A percentile compares a stretch with the other conserved stretches of the same genome.
Evolutionary conservation across 139 green algal species (phyloP).

Genomic region (Coccomyxa sp.): DNA sequence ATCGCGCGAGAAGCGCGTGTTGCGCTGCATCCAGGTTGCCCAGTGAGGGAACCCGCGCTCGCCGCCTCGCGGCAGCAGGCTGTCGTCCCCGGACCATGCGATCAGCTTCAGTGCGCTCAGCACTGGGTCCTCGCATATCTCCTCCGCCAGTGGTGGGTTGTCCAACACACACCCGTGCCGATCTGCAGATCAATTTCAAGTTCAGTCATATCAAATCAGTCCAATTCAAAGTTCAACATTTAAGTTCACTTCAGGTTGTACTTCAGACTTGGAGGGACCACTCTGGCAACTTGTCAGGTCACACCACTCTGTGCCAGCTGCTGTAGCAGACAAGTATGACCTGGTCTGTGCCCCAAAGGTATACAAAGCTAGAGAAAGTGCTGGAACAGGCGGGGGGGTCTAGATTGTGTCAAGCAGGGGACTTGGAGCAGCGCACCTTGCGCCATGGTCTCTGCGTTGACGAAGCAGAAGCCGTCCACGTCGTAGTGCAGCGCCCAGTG

Average conservation of each 20-base stretch:
- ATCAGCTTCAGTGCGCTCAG: slow-evolving; percentile 38
- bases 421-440: slow-evolving; percentile 13
- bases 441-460: slow-evolving; percentile 78
- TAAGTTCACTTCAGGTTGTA: neutral
- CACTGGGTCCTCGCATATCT: slow-evolving; percentile 48
- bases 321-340: no score
- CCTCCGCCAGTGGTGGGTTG: slow-evolving; percentile 61
- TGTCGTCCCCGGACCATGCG: slow-evolving; percentile 29
- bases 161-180: slow-evolving; percentile 57
- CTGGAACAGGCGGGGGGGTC: no score
- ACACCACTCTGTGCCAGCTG: no score
- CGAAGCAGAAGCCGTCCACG: slow-evolving; percentile 75
- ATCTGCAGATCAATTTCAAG: no score
- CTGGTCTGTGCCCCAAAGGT: no score
- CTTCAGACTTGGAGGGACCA: neutral
- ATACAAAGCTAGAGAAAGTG: no score
- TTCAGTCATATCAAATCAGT: no score
- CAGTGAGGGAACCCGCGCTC: slow-evolving; percentile 52
- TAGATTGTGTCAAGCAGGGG: neutral
- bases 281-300: neutral
- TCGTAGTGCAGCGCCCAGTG: slow-evolving; percentile 67
- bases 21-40: slow-evolving; percentile 41
- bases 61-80: slow-evolving; percentile 38
- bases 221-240: no score
- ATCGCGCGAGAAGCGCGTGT: slow-evolving; percentile 28